These are phyloP conservation scores for Gynochthodes officinalis DNA, from an alignment of 257 asterid genomes.

Conservation along the genomic window DNA sequence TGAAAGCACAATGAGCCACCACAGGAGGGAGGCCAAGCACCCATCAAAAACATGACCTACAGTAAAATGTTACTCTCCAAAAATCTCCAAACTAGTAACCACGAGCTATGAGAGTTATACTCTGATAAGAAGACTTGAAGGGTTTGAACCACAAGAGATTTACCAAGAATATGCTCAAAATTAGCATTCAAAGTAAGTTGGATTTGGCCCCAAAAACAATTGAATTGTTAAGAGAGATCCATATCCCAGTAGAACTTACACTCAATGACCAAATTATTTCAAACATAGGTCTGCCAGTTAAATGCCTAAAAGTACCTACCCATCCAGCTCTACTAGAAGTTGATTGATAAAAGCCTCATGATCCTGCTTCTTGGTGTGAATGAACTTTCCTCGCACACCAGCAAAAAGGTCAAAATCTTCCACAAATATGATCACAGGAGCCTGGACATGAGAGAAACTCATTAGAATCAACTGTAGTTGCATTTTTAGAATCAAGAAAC, in stretches of 20 bases:
- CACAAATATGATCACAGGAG: conserved; percentile 96
- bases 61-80: too few relatives aligned
- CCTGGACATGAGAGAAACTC: conserved; percentile 41
- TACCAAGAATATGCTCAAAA: background rate
- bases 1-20: background rate
- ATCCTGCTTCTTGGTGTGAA: conserved; percentile 89
- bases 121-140: background rate
- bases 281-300: background rate
- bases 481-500: background rate
- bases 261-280: background rate
- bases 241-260: background rate
- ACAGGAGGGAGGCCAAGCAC: background rate
- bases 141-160: background rate
- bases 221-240: background rate
- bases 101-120: too few relatives aligned
- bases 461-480: conserved; percentile 6
- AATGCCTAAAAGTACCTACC: conserved; percentile 39
- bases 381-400: conserved; percentile 91
- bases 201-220: background rate
- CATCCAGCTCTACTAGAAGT: conserved; percentile 97
- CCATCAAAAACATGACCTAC: background rate
- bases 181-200: too few relatives aligned
- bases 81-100: background rate
- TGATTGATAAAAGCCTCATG: conserved; percentile 99
- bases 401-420: conserved; percentile 98